Percentiles rank a stretch among this genome's conserved stretches.
Evolutionary conservation across 2,329 filamentous ascomycete species (phyloP).

Genomic region (Fusarium nematophilum): DNA sequence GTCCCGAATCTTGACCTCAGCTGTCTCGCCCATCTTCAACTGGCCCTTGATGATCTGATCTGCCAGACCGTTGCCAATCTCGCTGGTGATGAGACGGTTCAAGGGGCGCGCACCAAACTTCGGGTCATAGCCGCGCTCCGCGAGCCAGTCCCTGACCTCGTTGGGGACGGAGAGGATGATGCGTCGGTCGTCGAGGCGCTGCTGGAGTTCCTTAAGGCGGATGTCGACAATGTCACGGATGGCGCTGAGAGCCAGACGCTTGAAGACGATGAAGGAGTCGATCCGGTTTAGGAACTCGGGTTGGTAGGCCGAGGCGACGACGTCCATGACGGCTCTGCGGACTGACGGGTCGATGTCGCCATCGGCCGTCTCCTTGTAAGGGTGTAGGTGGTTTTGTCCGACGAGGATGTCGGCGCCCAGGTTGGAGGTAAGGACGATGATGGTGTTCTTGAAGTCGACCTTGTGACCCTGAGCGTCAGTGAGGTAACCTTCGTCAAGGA

Average conservation of each 20-base stretch:
- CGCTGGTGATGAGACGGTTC: conserved; percentile 88
- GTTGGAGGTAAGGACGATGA: conserved; percentile 96
- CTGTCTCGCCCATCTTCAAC: conserved; percentile 79
- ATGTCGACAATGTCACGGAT: conserved; percentile 95
- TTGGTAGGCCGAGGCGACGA: conserved; percentile 79
- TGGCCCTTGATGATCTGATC: conserved; percentile 92
- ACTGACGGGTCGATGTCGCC: conserved; percentile 79
- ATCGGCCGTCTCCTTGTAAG: conserved; percentile 70
- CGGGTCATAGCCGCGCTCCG: conserved; percentile 89
- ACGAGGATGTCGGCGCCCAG: conserved; percentile 93
- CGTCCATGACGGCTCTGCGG: conserved; percentile 86
- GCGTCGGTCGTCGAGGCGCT: conserved; percentile 83
- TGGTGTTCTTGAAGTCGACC: conserved; percentile 95
- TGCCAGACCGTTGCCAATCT: conserved; percentile 89
- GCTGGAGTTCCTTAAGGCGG: conserved; percentile 84
- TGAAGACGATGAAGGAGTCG: conserved; percentile 97
- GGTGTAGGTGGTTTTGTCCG: conserved; percentile 73
- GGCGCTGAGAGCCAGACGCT: conserved; percentile 80
- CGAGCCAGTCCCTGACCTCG: conserved; percentile 85
- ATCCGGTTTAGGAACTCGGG: conserved; percentile 97
- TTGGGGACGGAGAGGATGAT: conserved; percentile 79
- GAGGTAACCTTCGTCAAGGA: conserved; percentile 94
- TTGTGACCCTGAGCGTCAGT: conserved; percentile 97
- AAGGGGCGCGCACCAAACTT: conserved; percentile 91
- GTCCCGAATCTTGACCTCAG: conserved; percentile 74